Base-by-base conservation (phyloP, 768 basidiomycete species). In the Rhizopogon roseolus region DNA sequence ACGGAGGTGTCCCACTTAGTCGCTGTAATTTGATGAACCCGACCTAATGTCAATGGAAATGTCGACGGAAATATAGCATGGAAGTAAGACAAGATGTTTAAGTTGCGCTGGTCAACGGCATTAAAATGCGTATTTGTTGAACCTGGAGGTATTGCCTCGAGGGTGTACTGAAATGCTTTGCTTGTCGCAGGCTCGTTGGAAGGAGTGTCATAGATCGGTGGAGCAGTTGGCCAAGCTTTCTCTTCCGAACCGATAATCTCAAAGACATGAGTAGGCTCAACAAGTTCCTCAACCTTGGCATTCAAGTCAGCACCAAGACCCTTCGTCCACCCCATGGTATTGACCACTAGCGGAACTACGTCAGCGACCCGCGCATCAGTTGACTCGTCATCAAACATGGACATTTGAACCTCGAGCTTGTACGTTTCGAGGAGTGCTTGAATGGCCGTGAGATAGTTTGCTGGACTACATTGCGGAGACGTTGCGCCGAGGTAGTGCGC, bases 271-370 rank as follows among this genome's bases (percentile, higher is more conserved):
- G 63, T 36, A 81, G 90, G 81, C 22, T 79, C 74, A 5, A 83
- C 71, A 34, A 84, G 70, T 9, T 79, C 79, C 60, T 94, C 86
- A 45, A 99, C 86, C 57, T 80, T 80, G 13, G 65, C 66, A 2
- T 83, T 80, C 10, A 98, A 71, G 60, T 96, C 90, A 14, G 83
- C 86, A 3, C 96, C 96, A 3, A 97, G 81, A 6, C 96, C 96
- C 66, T 95, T 98, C 5, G 81, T 81, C 96, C 96, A 99, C 2
- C 96, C 96, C 84, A 96, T 95, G 0, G 91, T 98, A 66, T 98
- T 99, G 50, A 98, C 81, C 14, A 98, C 82, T 16, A 98, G 80
- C 0, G 96, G 96, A 5, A 94, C 81, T 27, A 71, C 56, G 46
- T 87, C 83, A 6, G 65, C 61, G 22, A 87, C 77, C 40, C 80